A percentile compares a stretch with the other conserved stretches of the same genome.
Evolutionary conservation across 805 yeast species (phyloP).

Genomic region (Nakazawaea ishiwadae): DNA sequence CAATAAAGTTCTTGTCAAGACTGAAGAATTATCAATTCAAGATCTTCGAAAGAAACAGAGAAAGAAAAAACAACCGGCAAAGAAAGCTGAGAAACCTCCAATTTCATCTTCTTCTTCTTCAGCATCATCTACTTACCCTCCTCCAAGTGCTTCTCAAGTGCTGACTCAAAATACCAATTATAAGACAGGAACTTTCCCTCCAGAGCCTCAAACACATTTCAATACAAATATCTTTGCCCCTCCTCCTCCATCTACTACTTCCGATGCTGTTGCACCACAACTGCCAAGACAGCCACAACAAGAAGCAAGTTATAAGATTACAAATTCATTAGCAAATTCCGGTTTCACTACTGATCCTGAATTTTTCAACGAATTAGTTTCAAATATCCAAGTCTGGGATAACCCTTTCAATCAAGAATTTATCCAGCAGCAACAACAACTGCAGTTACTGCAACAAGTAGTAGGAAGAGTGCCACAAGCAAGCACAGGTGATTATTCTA

Average conservation of each 20-base stretch:
- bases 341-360: conserved; percentile 1
- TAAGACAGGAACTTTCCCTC: neutral
- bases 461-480: no score
- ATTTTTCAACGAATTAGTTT: conserved; percentile 7
- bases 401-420: conserved; percentile 1
- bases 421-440: conserved; percentile 4
- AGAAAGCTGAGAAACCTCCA: neutral
- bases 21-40: neutral
- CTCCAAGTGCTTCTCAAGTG: no score
- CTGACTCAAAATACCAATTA: neutral
- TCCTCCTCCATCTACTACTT: no score
- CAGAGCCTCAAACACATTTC: neutral
- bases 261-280: no score
- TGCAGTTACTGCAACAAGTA: no score
- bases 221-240: neutral
- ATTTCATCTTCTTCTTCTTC: no score
- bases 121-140: no score
- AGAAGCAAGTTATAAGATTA: neutral
- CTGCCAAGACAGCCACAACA: neutral
- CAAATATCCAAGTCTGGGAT: conserved; percentile 6
- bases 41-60: neutral
- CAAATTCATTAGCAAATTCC: neutral
- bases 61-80: neutral
- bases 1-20: conserved; percentile 4
- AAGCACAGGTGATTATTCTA: no score